Conservation (phyloP, 2,329 filamentous ascomycete species). For the Tolypocladium guangdongense region DNA sequence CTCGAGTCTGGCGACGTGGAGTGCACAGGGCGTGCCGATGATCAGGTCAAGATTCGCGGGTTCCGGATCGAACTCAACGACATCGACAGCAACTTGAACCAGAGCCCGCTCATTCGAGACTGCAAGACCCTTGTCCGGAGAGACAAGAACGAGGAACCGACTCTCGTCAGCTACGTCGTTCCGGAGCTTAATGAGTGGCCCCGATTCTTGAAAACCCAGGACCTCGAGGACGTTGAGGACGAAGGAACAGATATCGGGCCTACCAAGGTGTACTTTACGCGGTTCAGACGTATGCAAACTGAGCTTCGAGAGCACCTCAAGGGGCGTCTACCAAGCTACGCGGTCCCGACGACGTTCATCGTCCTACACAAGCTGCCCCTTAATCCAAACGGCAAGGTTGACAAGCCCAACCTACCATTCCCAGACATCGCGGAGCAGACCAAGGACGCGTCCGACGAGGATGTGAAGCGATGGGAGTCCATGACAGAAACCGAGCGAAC, state of each 20-base stretch:
- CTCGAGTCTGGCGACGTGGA: constrained; percentile 59
- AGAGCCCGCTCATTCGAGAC: constrained; percentile 67
- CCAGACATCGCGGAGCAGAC: constrained; percentile 60
- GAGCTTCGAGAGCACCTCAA: constrained; percentile 56
- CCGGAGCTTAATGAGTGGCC: constrained; percentile 67
- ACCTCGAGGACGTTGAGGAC: constrained; percentile 43
- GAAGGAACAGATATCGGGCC: constrained; percentile 36
- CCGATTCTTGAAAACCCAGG: constrained; percentile 49
- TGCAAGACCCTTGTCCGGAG: constrained; percentile 67
- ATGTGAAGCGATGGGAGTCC: constrained; percentile 41
- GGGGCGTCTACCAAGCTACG: constrained; percentile 35
- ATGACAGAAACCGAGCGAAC: constrained; percentile 27
- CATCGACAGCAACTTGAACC: constrained; percentile 74
- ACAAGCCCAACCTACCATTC: constrained; percentile 68
- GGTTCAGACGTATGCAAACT: constrained; percentile 34
- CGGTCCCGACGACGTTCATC: constrained; percentile 24
- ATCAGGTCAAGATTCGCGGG: constrained; percentile 91
- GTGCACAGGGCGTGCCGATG: constrained; percentile 70
- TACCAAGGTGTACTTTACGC: constrained; percentile 29
- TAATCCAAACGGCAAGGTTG: constrained; percentile 71
- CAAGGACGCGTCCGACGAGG: constrained; percentile 23
- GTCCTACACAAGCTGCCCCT: constrained; percentile 45
- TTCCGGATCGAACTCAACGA: constrained; percentile 93
- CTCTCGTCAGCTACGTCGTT: constrained; percentile 78
- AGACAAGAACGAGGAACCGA: constrained; percentile 52